Evolutionary conservation across 805 yeast species (phyloP).

Genomic region (Cyberlindnera veronae): DNA sequence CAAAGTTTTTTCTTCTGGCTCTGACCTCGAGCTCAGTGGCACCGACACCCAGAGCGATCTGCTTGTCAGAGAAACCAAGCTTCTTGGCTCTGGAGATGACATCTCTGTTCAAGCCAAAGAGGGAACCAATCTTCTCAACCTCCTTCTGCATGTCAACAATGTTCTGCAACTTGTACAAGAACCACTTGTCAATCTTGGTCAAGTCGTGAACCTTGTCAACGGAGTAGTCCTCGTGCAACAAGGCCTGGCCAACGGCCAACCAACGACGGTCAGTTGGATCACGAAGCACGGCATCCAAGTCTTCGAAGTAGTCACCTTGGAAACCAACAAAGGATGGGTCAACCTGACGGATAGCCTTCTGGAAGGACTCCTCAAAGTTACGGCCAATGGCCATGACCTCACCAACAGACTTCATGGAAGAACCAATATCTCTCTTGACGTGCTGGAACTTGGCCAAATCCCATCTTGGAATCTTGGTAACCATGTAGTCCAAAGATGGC

Average conservation of each 20-base stretch:
- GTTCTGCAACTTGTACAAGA: constrained; percentile 87
- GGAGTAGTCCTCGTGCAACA: constrained; percentile 83
- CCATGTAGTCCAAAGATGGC: constrained; percentile 95
- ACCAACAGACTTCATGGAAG: constrained; percentile 98
- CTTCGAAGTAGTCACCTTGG: constrained; percentile 81
- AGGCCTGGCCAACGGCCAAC: constrained; percentile 97
- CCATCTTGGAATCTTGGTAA: constrained; percentile 98
- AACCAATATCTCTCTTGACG: constrained; percentile 89
- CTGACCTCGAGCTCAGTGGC: constrained; percentile 79
- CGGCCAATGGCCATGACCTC: constrained; percentile 99
- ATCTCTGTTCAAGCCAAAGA: constrained; percentile 62
- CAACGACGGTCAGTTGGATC: constrained; percentile 96
- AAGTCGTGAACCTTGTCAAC: constrained; percentile 91
- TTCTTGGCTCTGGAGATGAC: constrained; percentile 78
- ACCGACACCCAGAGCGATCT: constrained; percentile 75
- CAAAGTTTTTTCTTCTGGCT: constrained; percentile 71
- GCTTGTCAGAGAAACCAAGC: constrained; percentile 93
- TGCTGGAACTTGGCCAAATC: constrained; percentile 93
- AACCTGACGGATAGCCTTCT: constrained; percentile 94
- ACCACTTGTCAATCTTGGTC: constrained; percentile 94
- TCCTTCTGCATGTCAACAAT: constrained; percentile 86
- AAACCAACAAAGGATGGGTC: constrained; percentile 89
- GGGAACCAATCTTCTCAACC: constrained; percentile 59
- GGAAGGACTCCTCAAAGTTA: constrained; percentile 95
- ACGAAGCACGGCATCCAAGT: constrained; percentile 70